Evolutionary conservation across 257 asterid genomes (phyloP).

Genomic region (Paulownia fortunei): DNA sequence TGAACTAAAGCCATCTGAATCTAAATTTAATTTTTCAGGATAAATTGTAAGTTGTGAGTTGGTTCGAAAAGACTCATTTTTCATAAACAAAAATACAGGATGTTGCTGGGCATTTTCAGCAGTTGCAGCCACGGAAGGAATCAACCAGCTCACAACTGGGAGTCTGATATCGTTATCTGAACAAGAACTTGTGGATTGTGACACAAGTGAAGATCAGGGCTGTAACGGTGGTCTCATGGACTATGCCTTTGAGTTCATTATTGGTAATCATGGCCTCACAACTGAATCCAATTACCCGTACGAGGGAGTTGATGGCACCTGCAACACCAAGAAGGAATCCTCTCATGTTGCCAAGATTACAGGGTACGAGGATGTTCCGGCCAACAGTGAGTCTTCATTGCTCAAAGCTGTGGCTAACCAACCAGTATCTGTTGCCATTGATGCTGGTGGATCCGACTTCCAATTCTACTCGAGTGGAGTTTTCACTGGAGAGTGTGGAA

Average conservation of each 20-base stretch:
- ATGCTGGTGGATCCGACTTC: conserved; percentile 41
- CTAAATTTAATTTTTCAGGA: not conserved
- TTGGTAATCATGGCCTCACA: conserved; percentile 40
- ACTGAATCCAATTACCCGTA: conserved; percentile 45
- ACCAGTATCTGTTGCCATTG: too few relatives aligned
- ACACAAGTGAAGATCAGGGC: conserved; percentile 35
- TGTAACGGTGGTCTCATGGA: too few relatives aligned
- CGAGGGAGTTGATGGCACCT: conserved; percentile 32
- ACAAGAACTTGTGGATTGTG: conserved; percentile 46
- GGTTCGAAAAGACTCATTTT: not conserved
- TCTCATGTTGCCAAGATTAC: conserved; percentile 38
- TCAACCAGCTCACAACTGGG: conserved; percentile 34
- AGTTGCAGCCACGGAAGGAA: conserved; percentile 48
- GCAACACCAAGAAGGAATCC: conserved; percentile 40
- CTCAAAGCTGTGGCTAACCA: too few relatives aligned
- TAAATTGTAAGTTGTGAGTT: not conserved
- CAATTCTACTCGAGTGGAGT: conserved; percentile 49
- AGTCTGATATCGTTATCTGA: conserved; percentile 38
- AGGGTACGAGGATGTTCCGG: conserved; percentile 46
- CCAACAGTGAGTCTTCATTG: too few relatives aligned
- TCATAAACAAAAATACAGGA: conserved; percentile 22
- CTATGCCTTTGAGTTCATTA: conserved; percentile 36
- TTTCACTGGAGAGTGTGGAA: conserved; percentile 49
- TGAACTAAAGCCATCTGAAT: not conserved
- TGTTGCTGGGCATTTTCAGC: conserved; percentile 51